Conservation (phyloP, 2,329 filamentous ascomycete genomes). For the Magnaporthiopsis incrustans region DNA sequence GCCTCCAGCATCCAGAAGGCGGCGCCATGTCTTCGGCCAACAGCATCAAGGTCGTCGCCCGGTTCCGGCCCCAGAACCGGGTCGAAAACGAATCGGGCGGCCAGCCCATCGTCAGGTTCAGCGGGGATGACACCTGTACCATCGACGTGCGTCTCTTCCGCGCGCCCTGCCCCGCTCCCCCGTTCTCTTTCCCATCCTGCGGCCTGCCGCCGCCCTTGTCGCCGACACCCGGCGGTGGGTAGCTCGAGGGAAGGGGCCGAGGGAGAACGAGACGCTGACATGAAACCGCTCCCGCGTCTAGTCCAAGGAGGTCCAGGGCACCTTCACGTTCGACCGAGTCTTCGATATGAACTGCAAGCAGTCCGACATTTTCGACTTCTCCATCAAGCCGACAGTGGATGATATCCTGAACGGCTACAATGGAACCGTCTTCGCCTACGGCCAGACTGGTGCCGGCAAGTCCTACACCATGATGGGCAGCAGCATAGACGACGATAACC, state of each 20-base stretch:
- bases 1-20: constrained; percentile 18
- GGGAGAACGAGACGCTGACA: constrained; percentile 1
- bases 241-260: not conserved
- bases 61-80: constrained; percentile 96
- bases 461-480: constrained; percentile 99
- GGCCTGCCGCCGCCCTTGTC: not conserved
- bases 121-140: constrained; percentile 78
- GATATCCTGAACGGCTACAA: constrained; percentile 99
- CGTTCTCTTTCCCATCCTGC: not conserved
- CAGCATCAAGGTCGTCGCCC: constrained; percentile 85
- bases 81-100: constrained; percentile 84
- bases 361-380: constrained; percentile 94
- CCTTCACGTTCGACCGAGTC: constrained; percentile 95
- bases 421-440: constrained; percentile 96
- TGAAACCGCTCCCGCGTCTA: constrained; percentile 25
- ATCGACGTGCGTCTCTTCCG: constrained; percentile 58
- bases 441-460: constrained; percentile 96
- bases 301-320: constrained; percentile 74
- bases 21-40: constrained; percentile 49
- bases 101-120: constrained; percentile 84
- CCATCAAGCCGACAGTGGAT: constrained; percentile 90
- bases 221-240: no score
- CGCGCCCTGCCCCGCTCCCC: constrained; percentile 6
- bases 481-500: constrained; percentile 84
- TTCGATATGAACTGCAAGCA: constrained; percentile 92